Evolutionary conservation across 2,329 filamentous ascomycete species (phyloP).

Genomic region (Geosmithia flava): DNA sequence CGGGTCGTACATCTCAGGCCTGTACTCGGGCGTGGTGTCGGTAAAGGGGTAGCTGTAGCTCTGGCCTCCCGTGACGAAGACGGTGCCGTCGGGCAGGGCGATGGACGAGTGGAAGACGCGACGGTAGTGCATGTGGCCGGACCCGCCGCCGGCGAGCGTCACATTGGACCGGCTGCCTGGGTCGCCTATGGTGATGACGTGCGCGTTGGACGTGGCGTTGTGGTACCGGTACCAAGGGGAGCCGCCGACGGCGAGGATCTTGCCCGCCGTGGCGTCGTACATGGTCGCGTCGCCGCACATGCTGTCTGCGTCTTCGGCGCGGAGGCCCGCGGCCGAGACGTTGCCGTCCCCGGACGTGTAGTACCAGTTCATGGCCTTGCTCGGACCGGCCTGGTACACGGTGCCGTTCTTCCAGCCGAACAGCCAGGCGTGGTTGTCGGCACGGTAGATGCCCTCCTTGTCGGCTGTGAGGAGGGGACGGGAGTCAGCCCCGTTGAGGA

Average conservation of each 20-base stretch:
- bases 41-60: slow-evolving; percentile 26
- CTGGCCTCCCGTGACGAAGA: slow-evolving; percentile 36
- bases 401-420: slow-evolving; percentile 30
- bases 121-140: slow-evolving; percentile 6
- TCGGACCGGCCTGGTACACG: slow-evolving; percentile 43
- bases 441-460: slow-evolving; percentile 35
- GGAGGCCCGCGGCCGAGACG: slow-evolving; percentile 27
- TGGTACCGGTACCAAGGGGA: slow-evolving; percentile 28
- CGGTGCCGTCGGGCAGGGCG: slow-evolving; percentile 33
- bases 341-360: slow-evolving; percentile 27
- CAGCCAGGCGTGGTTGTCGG: slow-evolving; percentile 19
- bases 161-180: slow-evolving; percentile 25
- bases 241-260: slow-evolving; percentile 41
- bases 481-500: slow-evolving; percentile 24
- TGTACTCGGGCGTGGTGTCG: slow-evolving; percentile 25
- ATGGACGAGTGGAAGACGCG: slow-evolving; percentile 33
- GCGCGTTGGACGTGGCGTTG: slow-evolving; percentile 27
- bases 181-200: slow-evolving; percentile 33
- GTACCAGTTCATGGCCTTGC: slow-evolving; percentile 45
- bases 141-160: slow-evolving; percentile 30
- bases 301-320: slow-evolving; percentile 25
- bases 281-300: slow-evolving; percentile 46
- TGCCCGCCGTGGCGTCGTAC: slow-evolving; percentile 45
- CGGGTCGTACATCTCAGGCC: slow-evolving; percentile 34
- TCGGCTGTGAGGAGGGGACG: slow-evolving; percentile 31